Evolutionary conservation across 108 stramenopile genomes (phyloP), one percentile per base, ranked within the genome.

Genomic region (Conticribra guillardii): DNA sequence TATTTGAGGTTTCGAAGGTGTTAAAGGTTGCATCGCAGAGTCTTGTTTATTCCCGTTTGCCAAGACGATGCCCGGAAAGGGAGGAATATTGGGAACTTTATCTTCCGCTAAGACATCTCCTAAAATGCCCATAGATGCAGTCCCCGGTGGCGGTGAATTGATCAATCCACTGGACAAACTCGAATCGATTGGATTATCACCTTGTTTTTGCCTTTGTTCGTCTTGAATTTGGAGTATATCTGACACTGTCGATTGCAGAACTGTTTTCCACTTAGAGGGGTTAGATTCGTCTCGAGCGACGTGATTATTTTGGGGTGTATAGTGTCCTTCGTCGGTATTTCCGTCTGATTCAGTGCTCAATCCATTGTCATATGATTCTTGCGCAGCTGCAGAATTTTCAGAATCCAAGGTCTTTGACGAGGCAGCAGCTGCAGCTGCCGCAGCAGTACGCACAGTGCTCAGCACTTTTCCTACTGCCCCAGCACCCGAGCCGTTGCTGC

Each of bases 401-500:
- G 26, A 19, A 14, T 44, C 47, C 34, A 3, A 18, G 47, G 0
- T 32, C n/a, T 53, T 23, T 27, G 45, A 29, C 17, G 21, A 37
- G 37, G 41, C 22, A 34, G 46, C 45, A 49, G 81, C 34, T 3
- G 49, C 64, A 19, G 64, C 64, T 30, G 52, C 56, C 17, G 76
- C 76, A 32, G 70, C 75, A 17, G 54, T 76, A 28, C 81, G 73
- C 9, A 78, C 71, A 21, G 81, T 64, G 28, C 59, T 51, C 50
- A 82, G 60, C 22, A 82, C 67, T 62, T 53, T 60, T 61, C 70
- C 47, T 8, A 77, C 50, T 1, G 68, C 76, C 15, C 60, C 45
- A 14, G 46, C 64, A 32, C 45, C 51, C 19, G 45, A 37, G 1
- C 22, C 30, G 22, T 56, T 67, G 0, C 17, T 49, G 26, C 3